phyloP scores from a whole-genome alignment of 1,284 basidiomycete species.

The Neonothopanus nambi region DNA sequence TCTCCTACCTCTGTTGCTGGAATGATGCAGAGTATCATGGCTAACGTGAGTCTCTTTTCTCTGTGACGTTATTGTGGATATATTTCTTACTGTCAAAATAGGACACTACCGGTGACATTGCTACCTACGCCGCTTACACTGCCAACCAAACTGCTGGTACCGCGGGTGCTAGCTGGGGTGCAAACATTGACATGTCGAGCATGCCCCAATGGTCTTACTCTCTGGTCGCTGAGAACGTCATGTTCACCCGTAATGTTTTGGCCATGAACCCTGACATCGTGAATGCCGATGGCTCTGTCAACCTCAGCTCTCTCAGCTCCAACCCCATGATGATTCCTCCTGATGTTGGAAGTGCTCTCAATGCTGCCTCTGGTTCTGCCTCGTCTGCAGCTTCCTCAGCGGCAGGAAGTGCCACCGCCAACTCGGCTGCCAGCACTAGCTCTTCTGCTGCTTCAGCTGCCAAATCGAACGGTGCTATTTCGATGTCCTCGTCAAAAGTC shows the following conservation, averaged over 20 bases:
- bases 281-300: slow-evolving; percentile 49
- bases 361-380: slow-evolving; percentile 30
- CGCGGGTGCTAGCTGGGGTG: slow-evolving; percentile 61
- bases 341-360: slow-evolving; percentile 50
- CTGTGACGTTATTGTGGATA: slow-evolving; percentile 1
- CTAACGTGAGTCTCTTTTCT: slow-evolving; percentile 38
- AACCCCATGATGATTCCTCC: slow-evolving; percentile 58
- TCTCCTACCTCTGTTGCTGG: slow-evolving; percentile 45
- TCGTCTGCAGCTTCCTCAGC: slow-evolving; percentile 27
- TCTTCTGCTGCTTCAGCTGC: slow-evolving; percentile 23
- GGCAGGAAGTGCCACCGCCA: slow-evolving; percentile 26
- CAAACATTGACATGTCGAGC: slow-evolving; percentile 52
- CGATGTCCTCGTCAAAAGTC: slow-evolving; percentile 48
- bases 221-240: slow-evolving; percentile 55
- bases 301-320: slow-evolving; percentile 43
- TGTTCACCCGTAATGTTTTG: slow-evolving; percentile 63
- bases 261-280: slow-evolving; percentile 61
- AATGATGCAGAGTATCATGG: slow-evolving; percentile 51
- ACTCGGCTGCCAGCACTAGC: slow-evolving; percentile 25
- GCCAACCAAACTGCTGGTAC: slow-evolving; percentile 48
- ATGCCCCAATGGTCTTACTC: slow-evolving; percentile 58
- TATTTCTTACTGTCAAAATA: slow-evolving; percentile 17
- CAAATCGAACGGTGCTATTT: slow-evolving; percentile 46
- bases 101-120: slow-evolving; percentile 47
- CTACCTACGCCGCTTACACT: slow-evolving; percentile 55